Evolutionary conservation across 257 asterid species (phyloP).

Genomic region (Plantago ovata): DNA sequence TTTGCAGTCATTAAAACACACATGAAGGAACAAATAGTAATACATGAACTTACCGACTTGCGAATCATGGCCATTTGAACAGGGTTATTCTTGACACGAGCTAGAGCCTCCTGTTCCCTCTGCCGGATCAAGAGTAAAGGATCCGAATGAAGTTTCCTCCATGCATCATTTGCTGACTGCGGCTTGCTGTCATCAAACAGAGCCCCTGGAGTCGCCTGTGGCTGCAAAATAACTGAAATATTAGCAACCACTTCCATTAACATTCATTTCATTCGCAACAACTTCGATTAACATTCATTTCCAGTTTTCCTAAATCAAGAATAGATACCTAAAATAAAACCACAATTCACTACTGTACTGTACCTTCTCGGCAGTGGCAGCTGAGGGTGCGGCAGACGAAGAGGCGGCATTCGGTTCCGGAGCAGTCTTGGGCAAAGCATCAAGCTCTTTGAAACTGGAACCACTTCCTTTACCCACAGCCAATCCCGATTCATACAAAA

Average conservation of each 20-base stretch:
- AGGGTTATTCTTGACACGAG: conserved; percentile 90
- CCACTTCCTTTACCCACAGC: conserved; percentile 75
- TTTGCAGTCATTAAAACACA: not conserved
- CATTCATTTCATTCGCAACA: too few species aligned
- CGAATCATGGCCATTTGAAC: conserved; percentile 96
- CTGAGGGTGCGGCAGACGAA: too few species aligned
- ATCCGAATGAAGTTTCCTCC: conserved; percentile 97
- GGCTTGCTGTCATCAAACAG: conserved; percentile 87
- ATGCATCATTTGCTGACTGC: conserved; percentile 86
- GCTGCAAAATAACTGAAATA: too few species aligned
- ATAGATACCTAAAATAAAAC: too few species aligned
- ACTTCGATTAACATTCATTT: too few species aligned
- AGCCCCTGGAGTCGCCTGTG: conserved; percentile 60
- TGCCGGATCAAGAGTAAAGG: conserved; percentile 92
- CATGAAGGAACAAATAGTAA: not conserved
- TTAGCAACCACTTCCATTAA: too few species aligned
- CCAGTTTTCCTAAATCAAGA: too few species aligned
- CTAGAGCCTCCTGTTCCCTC: conserved; percentile 93
- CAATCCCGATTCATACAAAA: conserved; percentile 89
- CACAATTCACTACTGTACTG: too few species aligned
- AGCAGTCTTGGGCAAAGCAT: conserved; percentile 55
- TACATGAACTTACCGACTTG: conserved; percentile 59
- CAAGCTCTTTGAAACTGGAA: conserved; percentile 80
- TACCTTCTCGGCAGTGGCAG: too few species aligned
- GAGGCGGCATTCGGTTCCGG: conserved; percentile 36